A percentile compares a stretch with the other conserved stretches of the same genome.
phyloP scores from a whole-genome alignment of 805 yeast genomes.

The Pichia nakasei region DNA sequence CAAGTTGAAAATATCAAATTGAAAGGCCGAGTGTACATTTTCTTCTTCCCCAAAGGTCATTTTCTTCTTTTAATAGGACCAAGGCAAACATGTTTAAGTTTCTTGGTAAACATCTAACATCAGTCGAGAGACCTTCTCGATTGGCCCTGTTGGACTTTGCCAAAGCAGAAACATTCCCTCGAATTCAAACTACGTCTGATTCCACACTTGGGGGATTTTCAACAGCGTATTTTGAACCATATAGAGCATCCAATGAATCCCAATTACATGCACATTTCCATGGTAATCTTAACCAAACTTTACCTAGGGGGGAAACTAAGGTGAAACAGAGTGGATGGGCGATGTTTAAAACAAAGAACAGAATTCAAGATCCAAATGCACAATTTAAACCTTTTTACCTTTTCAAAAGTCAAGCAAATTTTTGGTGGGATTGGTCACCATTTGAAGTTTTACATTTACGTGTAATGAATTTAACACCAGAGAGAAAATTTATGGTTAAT shows the following conservation, averaged over 20 bases:
- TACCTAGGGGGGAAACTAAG: conserved; percentile 55
- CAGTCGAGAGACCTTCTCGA: conserved; percentile 9
- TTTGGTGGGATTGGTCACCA: conserved; percentile 65
- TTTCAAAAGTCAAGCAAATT: conserved; percentile 27
- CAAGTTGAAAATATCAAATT: too few species aligned
- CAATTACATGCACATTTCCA: conserved; percentile 51
- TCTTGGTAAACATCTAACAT: conserved; percentile 3
- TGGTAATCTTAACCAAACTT: conserved; percentile 60
- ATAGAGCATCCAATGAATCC: conserved; percentile 30
- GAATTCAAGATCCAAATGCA: conserved; percentile 30
- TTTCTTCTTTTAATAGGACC: neutral
- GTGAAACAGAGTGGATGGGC: conserved; percentile 63
- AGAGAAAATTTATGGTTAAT: conserved; percentile 64
- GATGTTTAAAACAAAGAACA: conserved; percentile 74
- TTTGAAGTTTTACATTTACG: conserved; percentile 55
- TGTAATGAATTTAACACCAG: conserved; percentile 53
- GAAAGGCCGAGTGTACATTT: too few species aligned
- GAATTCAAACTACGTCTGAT: conserved; percentile 58
- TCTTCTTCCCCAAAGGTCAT: too few species aligned
- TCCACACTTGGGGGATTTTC: conserved; percentile 74
- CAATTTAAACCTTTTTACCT: conserved; percentile 37
- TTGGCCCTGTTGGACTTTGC: conserved; percentile 50
- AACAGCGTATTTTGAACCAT: conserved; percentile 36
- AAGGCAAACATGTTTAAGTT: conserved; percentile 6
- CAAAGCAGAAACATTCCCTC: conserved; percentile 37